These are phyloP conservation scores for Stenocarpella maydis DNA, from an alignment of 2,329 filamentous ascomycete genomes.

Conservation along the genomic window DNA sequence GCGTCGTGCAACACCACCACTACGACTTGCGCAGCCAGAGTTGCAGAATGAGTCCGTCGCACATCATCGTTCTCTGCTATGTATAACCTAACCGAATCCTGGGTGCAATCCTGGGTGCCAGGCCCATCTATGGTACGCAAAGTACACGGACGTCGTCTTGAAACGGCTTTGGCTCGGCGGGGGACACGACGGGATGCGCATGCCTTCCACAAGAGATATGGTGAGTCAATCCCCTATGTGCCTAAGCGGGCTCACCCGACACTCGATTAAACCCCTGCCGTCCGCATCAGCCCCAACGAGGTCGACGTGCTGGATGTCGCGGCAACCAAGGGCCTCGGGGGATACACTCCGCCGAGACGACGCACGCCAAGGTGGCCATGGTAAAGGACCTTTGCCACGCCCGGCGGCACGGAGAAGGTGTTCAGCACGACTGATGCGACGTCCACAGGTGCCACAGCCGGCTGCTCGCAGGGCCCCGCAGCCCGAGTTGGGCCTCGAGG, in stretches of 20 bases:
- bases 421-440: constrained; percentile 52
- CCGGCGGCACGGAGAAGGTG: constrained; percentile 41
- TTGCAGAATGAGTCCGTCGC: neutral
- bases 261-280: constrained; percentile 37
- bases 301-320: constrained; percentile 41
- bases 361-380: constrained; percentile 43
- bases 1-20: neutral
- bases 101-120: constrained; percentile 5
- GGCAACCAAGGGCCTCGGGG: constrained; percentile 38
- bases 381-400: constrained; percentile 19
- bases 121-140: constrained; percentile 40
- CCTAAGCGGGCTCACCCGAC: too few relatives aligned
- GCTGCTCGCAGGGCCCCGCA: constrained; percentile 52
- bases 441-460: constrained; percentile 51
- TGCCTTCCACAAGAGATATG: constrained; percentile 40
- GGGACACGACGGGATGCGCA: constrained; percentile 38
- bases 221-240: neutral
- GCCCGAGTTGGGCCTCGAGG: constrained; percentile 47
- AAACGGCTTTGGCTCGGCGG: constrained; percentile 34
- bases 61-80: neutral
- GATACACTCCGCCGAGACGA: constrained; percentile 43
- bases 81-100: neutral
- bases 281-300: constrained; percentile 40
- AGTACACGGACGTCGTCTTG: constrained; percentile 37
- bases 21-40: neutral